These are phyloP conservation scores for Malassezia equina DNA, from an alignment of 1,284 basidiomycete genomes.

Conservation along the genomic window DNA sequence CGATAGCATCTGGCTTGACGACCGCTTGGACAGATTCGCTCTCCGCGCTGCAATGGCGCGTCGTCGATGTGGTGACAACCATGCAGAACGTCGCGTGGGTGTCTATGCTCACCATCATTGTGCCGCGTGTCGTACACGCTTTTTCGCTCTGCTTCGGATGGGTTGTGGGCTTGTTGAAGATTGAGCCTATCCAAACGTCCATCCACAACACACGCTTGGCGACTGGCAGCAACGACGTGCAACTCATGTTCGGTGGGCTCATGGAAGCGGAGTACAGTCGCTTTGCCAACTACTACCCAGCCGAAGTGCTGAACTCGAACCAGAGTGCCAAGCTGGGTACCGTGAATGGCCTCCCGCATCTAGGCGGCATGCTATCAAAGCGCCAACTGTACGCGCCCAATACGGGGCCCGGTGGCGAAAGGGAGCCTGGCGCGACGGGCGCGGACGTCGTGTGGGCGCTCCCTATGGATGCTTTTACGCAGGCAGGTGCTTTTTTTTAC, in stretches of 20 bases:
- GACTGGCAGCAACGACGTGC: constrained; percentile 63
- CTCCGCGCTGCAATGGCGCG: constrained; percentile 52
- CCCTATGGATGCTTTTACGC: constrained; percentile 17
- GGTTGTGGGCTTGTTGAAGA: constrained; percentile 70
- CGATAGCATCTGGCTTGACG: constrained; percentile 61
- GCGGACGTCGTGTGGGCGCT: constrained; percentile 20
- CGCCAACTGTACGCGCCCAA: constrained; percentile 34
- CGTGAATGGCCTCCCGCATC: neutral
- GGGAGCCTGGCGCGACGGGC: constrained; percentile 16
- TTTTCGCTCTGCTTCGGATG: constrained; percentile 79
- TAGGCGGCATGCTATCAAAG: neutral
- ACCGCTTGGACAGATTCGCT: constrained; percentile 51
- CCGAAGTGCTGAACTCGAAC: constrained; percentile 8
- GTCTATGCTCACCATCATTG: constrained; percentile 71
- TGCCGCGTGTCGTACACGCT: constrained; percentile 67
- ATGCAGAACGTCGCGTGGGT: constrained; percentile 71
- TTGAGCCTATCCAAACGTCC: constrained; percentile 60
- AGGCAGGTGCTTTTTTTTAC: constrained; percentile 31
- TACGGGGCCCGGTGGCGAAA: constrained; percentile 37
- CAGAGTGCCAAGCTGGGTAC: constrained; percentile 6
- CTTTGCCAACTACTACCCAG: constrained; percentile 13
- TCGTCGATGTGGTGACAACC: constrained; percentile 70
- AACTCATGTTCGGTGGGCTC: constrained; percentile 23
- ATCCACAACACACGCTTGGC: constrained; percentile 70
- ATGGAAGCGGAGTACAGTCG: constrained; percentile 23